Evolutionary conservation across 768 basidiomycete genomes (phyloP), one percentile per base, ranked within the genome.

Genomic region (Boletus rubropictus): DNA sequence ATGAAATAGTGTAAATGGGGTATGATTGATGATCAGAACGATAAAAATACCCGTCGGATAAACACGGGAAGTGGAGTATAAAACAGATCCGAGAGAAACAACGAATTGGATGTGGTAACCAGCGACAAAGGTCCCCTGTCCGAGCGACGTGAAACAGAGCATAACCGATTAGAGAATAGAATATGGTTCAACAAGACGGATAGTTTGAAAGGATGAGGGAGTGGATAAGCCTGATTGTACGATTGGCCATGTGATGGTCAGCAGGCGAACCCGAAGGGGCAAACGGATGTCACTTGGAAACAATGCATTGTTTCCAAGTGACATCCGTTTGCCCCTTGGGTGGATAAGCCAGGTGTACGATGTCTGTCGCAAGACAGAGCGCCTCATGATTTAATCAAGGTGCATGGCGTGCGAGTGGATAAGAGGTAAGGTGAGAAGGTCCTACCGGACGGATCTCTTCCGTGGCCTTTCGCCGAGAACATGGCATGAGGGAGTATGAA

Each of bases 371-470:
- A 25, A 25, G 10, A 25, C 28, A 24, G 48, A 27, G 12, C 10
- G 7, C 42, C 29, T 20, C 35, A 25, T 38, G 21, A 27, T 22
- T 32, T 24, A 1, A 35, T 14, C 21, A 31, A 18, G 37, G 24
- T 34, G 29, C 22, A 25, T 28, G 42, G 29, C 15, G n/a, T 10
- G 29, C 20, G 33, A 44, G 20, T 21, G 41, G 32, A 20, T 27
- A 46, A 33, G 24, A 20, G 24, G 29, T 15, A 36, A 25, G 18
- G 47, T 20, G 35, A 9, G 39, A 51, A 48, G 28, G 43, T 7
- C 17, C 22, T 18, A 5, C 39, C 56, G 61, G 61, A 42, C 61
- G 61, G 61, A 62, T 59, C 59, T 63, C 39, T 55, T 57, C 60
- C 62, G 57, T 44, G 27, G 10, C 20, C 21, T 33, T 12, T 8